A percentile compares a stretch with the other conserved stretches of the same genome.
These are phyloP conservation scores for Calonectria leucothoes DNA, from an alignment of 2,329 filamentous ascomycete genomes.

Conservation along the genomic window DNA sequence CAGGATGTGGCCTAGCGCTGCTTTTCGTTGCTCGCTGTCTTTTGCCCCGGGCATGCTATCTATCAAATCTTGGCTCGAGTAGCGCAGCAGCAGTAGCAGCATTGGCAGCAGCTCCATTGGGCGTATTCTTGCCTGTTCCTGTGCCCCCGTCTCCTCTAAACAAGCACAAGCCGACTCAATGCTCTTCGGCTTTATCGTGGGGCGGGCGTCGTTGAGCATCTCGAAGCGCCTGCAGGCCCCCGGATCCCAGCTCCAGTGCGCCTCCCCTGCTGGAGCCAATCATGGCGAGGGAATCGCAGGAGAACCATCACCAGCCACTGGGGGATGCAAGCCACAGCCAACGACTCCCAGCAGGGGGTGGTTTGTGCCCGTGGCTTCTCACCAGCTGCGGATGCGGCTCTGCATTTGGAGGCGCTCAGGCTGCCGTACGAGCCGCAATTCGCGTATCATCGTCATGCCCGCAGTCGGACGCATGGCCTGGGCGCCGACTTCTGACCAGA, in stretches of 20 bases:
- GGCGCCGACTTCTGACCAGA: background rate
- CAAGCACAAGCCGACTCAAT: background rate
- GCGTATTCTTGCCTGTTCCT: slow-evolving; percentile 11
- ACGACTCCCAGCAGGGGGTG: background rate
- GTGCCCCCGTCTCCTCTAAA: background rate
- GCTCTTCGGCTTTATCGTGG: slow-evolving; percentile 4
- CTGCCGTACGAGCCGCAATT: slow-evolving; percentile 4
- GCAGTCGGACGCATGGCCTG: background rate
- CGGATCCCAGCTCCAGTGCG: background rate
- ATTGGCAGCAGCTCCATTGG: background rate
- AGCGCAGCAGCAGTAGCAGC: background rate
- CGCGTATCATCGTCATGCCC: background rate
- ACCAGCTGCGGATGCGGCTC: slow-evolving; percentile 5
- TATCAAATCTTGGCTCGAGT: slow-evolving; percentile 1
- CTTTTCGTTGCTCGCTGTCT: background rate
- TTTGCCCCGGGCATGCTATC: background rate
- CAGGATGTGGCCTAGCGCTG: slow-evolving; percentile 1
- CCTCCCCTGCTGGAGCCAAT: background rate
- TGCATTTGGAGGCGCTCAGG: background rate
- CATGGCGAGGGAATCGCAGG: background rate
- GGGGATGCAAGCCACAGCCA: background rate
- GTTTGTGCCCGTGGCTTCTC: background rate
- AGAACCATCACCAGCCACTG: background rate
- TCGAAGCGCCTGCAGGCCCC: slow-evolving; percentile 14
- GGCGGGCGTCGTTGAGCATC: slow-evolving; percentile 11